These are phyloP conservation scores for Dioscorea cayenensis DNA, from an alignment of 116 monocot species.

Conservation along the genomic window DNA sequence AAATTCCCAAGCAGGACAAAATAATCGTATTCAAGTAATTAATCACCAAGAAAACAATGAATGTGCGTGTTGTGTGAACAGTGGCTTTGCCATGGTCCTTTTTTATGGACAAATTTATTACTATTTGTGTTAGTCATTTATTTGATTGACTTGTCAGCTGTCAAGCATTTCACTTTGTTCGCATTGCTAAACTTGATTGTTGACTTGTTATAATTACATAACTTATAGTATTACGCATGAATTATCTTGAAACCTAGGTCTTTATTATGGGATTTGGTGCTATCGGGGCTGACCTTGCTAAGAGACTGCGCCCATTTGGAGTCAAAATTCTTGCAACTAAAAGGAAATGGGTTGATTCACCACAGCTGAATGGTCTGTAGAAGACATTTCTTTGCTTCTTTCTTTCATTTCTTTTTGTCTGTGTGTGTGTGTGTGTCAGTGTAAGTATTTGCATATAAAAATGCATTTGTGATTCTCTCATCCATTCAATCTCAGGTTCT, in stretches of 20 bases:
- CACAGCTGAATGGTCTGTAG: conserved; percentile 23
- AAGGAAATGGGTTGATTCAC: conserved; percentile 49
- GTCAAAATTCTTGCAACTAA: conserved; percentile 86
- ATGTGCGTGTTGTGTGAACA: no score
- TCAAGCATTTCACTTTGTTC: no score
- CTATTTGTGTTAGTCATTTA: no score
- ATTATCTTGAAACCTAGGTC: conserved; percentile 32
- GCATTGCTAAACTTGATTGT: no score
- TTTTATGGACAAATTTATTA: no score
- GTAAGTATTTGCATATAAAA: neutral
- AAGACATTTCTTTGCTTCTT: neutral
- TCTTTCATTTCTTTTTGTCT: neutral
- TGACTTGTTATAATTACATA: neutral
- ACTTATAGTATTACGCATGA: neutral
- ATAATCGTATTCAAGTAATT: no score
- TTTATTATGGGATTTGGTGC: conserved; percentile 85
- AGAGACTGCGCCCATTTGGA: conserved; percentile 74
- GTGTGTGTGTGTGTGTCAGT: neutral
- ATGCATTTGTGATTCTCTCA: neutral
- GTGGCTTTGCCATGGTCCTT: no score
- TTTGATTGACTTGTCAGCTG: no score
- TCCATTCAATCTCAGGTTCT: conserved; percentile 2
- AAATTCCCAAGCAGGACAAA: no score
- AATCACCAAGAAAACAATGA: no score
- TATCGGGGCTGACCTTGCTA: conserved; percentile 83